Evolutionary conservation across 2,329 filamentous ascomycete species (phyloP), one percentile per base, ranked within the genome.

Genomic region (Pestalotiopsis sp.): DNA sequence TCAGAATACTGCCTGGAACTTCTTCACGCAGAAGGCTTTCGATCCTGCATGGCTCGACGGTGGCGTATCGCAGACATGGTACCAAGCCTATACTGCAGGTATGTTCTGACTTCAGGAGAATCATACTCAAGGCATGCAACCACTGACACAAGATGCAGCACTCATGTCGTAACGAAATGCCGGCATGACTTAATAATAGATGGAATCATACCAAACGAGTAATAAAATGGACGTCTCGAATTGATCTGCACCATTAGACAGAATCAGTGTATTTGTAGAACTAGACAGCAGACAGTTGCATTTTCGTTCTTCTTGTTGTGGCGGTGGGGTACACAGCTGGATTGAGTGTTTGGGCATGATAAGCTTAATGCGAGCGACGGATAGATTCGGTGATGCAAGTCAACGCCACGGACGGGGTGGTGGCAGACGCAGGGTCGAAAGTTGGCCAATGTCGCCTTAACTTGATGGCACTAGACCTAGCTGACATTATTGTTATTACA

Each of bases 41-140:
- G 86, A 94, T 75, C 84, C 86, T 45, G 80, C 81, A 57, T 94
- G 89, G 87, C 80, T 96, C 59, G 94, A 98, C 81, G 94, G 93
- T 1, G 95, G 96, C 17, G 94, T 93, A 2, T 92, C 90, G 75
- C 83, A 90, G 80, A 95, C 93, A 36, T 97, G 94, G 94, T 97
- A 95, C 82, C 81, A 97, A 81, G 91, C 92, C 56, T 94, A 90
- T 80, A 85, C 91, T 74, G 94, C 93, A 62, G 59, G 59, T 62
- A 62, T 11, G 59, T 41, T 36, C 17, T 36, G 17, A 11, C 14
- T 62, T 12, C 14, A 36, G 9, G 17, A 12, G 27, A 20, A 36
- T 36, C 17, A 38, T 31, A 4, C 3, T n/a, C 12, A 13, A n/a
- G 14, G 12, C 27, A 23, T 36, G 25, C 27, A 13, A 62, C 12